Evolutionary conservation across 345 rosid genomes (phyloP), one percentile per base, ranked within the genome.

Genomic region (Litchi chinensis): DNA sequence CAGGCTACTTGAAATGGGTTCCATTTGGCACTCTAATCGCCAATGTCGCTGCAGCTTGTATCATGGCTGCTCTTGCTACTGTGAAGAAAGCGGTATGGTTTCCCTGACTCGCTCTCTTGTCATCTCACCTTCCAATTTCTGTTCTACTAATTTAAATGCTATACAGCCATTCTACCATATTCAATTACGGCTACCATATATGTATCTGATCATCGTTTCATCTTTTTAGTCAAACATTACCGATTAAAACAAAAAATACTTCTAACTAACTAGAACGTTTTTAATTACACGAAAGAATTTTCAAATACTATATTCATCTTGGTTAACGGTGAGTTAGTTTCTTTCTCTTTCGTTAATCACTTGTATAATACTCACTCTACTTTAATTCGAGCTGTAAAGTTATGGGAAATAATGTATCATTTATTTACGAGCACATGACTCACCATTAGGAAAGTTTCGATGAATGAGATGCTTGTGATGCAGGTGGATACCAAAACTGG

Each of bases 11-110:
- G 82, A 90, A 83, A 82, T 96, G 99, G 98, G 79, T 96, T n/a
- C 97, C 98, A 12, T 90, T 90, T n/a, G 97, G 99, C 41, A 96
- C 98, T 41, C 83, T 96, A 65, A 81, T 86, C 71, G 97, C 97
- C 70, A 96, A 96, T 76, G 90, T 93, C 67, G 88, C 90, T 37
- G 97, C 99, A 43, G 93, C 94, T 81, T 86, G 89, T 46, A 21
- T 90, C 70, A 92, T 91, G 97, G 97, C 98, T 39, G 91, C 92
- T 11, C 88, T 95, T 13, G 86, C 97, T 41, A 87, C 91, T 2
- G 11, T 77, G 43, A 90, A 88, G 85, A 88, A 87, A 84, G 89
- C 83, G 65, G 98, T 94, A 86, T 81, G 86, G 15, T 52, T n/a
- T 60, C 60, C 8, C 22, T 28, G 28, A 10, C 10, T 5, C 5